A percentile compares a stretch with the other conserved stretches of the same genome.
Evolutionary conservation across 2,329 filamentous ascomycete species (phyloP).

Genomic region (Phialophora macrospora): DNA sequence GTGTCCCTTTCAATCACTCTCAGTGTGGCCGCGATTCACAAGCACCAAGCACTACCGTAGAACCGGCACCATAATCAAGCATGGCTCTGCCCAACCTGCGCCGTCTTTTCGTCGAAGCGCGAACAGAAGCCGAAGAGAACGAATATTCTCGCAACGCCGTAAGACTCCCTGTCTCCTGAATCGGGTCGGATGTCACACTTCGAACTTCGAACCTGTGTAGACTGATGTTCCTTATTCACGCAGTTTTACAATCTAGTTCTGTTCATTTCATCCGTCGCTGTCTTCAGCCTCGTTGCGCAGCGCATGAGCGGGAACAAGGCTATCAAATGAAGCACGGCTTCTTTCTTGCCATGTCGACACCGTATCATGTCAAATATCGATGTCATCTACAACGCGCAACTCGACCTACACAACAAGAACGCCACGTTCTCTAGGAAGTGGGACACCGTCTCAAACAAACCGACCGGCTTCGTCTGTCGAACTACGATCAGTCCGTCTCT

Average conservation of each 20-base stretch:
- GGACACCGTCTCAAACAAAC: neutral
- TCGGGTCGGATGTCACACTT: too few relatives aligned
- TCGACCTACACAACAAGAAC: neutral
- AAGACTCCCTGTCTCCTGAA: constrained; percentile 45
- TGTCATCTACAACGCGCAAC: neutral
- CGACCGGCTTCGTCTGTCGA: neutral
- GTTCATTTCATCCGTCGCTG: constrained; percentile 93
- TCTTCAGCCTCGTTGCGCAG: constrained; percentile 92
- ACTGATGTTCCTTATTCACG: constrained; percentile 13
- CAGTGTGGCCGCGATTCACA: too few relatives aligned
- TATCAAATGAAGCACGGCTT: constrained; percentile 42
- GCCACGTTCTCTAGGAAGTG: neutral
- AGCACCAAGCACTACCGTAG: too few relatives aligned
- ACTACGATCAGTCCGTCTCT: constrained; percentile 53
- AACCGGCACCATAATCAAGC: neutral
- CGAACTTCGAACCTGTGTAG: neutral
- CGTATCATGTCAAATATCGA: neutral
- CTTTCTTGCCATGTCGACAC: neutral
- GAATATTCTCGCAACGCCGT: constrained; percentile 93
- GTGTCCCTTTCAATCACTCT: neutral
- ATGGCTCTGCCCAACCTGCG: constrained; percentile 81
- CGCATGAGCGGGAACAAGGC: constrained; percentile 64
- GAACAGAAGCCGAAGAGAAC: constrained; percentile 91
- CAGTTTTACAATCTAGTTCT: constrained; percentile 98
- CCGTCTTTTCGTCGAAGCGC: constrained; percentile 90